Base-by-base conservation (phyloP, 1,284 basidiomycete genomes). In the Sparassis latifolia region DNA sequence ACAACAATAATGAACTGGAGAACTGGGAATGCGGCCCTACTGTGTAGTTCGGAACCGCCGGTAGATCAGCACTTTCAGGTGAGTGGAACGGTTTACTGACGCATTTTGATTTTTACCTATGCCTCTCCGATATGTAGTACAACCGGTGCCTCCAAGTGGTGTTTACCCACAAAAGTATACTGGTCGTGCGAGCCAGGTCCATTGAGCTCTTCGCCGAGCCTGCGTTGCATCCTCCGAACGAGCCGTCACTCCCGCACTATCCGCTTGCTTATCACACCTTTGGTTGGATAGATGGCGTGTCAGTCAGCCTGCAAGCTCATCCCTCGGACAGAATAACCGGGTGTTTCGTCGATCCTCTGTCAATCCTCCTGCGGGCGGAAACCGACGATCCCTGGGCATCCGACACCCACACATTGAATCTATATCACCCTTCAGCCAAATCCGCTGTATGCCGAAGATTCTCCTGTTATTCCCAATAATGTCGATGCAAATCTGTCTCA, bases 251-350 rank as follows among this genome's bases (percentile, higher is more conserved):
- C 12, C 52, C 65, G 3, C 68, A 69, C 42, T 39, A 58, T 0
- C 72, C 79, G 4, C 58, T 77, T 30, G 70, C 71, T 0, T 66
- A 54, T 28, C 72, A 76, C 55, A 74, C 77, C 6, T 82, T 83
- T 57, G 82, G 82, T 27, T 84, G 82, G 82, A 74, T 82, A 6
- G 82, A 84, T 46, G 76, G 76, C 3, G 71, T 78, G 1, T 60
- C 72, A 0, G 58, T 70, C 49, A 54, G 39, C 12, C 20, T 51
- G 0, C 52, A 55, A n/a, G 42, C 38, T 20, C 35, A 39, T 2
- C n/a, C 31, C 33, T 44, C 37, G 20, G 45, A 38, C 31, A 20
- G 20, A 20, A 20, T 20, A 20, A 33, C 37, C 29, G 52, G 35
- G 48, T 12, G n/a, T n/a, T 33, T 32, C 12, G 39, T 54, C 39